These are phyloP conservation scores for Proliferodiscus dingleyae DNA, from an alignment of 2,329 filamentous ascomycete species.

Conservation along the genomic window DNA sequence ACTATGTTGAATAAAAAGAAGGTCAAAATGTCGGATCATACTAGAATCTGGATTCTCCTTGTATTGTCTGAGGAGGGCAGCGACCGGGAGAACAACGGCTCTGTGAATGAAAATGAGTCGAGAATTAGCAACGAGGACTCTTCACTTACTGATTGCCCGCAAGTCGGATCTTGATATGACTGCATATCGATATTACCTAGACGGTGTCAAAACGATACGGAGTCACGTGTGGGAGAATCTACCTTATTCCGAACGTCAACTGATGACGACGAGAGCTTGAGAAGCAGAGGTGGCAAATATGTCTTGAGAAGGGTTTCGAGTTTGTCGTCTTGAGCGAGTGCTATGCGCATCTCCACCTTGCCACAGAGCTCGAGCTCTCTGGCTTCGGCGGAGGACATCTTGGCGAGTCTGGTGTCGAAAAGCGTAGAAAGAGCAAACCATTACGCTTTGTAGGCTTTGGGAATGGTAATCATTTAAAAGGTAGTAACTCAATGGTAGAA, in stretches of 20 bases:
- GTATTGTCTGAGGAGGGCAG: slow-evolving; percentile 82
- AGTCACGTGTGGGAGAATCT: slow-evolving; percentile 16
- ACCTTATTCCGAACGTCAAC: slow-evolving; percentile 75
- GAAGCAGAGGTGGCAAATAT: slow-evolving; percentile 74
- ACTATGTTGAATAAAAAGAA: slow-evolving; percentile 86
- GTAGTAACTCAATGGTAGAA: background rate
- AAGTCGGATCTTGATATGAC: slow-evolving; percentile 61
- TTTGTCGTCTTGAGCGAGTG: slow-evolving; percentile 76
- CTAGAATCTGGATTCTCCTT: slow-evolving; percentile 65
- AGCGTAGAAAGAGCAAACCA: slow-evolving; percentile 3
- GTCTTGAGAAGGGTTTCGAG: slow-evolving; percentile 71
- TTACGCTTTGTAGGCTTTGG: slow-evolving; percentile 3
- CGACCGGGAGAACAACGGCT: slow-evolving; percentile 73
- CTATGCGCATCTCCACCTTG: slow-evolving; percentile 70
- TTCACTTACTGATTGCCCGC: slow-evolving; percentile 32
- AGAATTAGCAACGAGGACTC: slow-evolving; percentile 9
- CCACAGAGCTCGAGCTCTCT: slow-evolving; percentile 74
- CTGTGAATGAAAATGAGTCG: slow-evolving; percentile 6
- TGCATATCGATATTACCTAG: slow-evolving; percentile 62
- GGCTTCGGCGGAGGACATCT: slow-evolving; percentile 23
- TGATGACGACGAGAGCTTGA: slow-evolving; percentile 67
- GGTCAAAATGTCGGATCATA: slow-evolving; percentile 80
- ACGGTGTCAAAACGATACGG: slow-evolving; percentile 9
- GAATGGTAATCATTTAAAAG: background rate
- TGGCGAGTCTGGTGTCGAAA: slow-evolving; percentile 9